Base-by-base conservation (phyloP, 83 land plant species). In the Isoetes engelmannii region DNA sequence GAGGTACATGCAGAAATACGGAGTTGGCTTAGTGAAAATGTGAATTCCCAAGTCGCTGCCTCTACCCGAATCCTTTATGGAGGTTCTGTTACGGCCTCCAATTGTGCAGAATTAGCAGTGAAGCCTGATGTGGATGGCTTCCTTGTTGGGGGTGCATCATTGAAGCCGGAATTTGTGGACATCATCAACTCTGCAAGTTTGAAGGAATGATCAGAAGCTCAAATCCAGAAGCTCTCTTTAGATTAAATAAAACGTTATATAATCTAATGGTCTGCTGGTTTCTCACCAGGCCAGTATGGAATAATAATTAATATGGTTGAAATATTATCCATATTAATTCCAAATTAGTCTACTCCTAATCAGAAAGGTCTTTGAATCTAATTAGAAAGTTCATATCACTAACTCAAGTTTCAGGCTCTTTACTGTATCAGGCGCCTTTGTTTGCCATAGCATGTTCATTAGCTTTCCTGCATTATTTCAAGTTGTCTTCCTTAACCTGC, bases 141-240 rank as follows among this genome's bases (percentile, higher is more conserved):
- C 63, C 84, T 92, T 63, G 97, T 92, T 68, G 97, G 93, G 18
- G 97, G 97, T 61, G 97, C 97, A 58, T 92, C 97, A 41, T 81
- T 92, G 6, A 92, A 92, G 82, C 66, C 77, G 4, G 83, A 81
- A 53, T 81, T 81, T 70, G 71, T 77, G 37, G 81, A 78, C 57
- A 81, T 81, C 54, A 81, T 81, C 47, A 81, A 78, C 61, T 54
- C 83, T 47, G 83, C 81, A 51, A 55, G 48, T 7, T 48, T 45
- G n/a, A 74, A 74, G 76, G 44, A 57, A 28, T 58, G 12, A 7
- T 58, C 20, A 58, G 8, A 7, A 20, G 7, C 61, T 58, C 8
- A n/a, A n/a, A n/a, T n/a, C 4, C 17, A 53, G 15, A 13, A 13
- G 55, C 55, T 53, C 1, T 53, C 1, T 13, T 15, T 53, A 15